A percentile compares a stretch with the other conserved stretches of the same genome.
phyloP scores from a whole-genome alignment of 2,329 filamentous ascomycete genomes.

The Pseudopithomyces maydicus region DNA sequence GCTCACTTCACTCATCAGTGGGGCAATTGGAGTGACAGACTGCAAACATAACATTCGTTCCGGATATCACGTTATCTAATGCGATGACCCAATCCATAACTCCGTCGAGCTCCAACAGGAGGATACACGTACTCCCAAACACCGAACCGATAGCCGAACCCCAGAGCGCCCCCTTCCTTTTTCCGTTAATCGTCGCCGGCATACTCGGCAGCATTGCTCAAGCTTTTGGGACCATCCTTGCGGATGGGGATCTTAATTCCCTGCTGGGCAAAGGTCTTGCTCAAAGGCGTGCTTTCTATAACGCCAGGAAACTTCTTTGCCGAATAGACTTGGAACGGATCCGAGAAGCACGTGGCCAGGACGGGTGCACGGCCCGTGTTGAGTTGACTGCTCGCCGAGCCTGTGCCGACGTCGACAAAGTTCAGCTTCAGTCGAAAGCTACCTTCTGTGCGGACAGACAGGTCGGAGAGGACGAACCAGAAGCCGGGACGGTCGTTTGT shows the following conservation, averaged over 20 bases:
- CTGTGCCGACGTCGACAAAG: slow-evolving; percentile 81
- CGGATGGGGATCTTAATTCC: slow-evolving; percentile 97
- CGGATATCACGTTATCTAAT: neutral
- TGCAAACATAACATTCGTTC: neutral
- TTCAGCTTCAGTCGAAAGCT: slow-evolving; percentile 80
- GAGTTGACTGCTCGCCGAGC: slow-evolving; percentile 55
- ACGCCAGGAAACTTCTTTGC: slow-evolving; percentile 99
- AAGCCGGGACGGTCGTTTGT: slow-evolving; percentile 81
- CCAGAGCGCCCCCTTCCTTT: too few relatives aligned
- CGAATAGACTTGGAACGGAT: slow-evolving; percentile 90
- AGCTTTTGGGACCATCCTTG: slow-evolving; percentile 71
- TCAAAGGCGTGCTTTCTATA: slow-evolving; percentile 88
- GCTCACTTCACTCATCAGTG: too few relatives aligned
- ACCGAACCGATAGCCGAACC: neutral
- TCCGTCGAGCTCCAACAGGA: neutral
- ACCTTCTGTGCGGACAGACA: slow-evolving; percentile 92
- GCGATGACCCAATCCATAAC: neutral
- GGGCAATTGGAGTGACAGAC: neutral
- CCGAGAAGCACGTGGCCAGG: slow-evolving; percentile 83
- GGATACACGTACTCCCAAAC: neutral
- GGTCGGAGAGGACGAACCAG: slow-evolving; percentile 95
- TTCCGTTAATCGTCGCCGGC: slow-evolving; percentile 43
- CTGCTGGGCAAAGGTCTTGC: slow-evolving; percentile 90
- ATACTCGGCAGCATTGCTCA: slow-evolving; percentile 52
- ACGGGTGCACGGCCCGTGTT: slow-evolving; percentile 81